Evolutionary conservation across 2,329 filamentous ascomycete species (phyloP), one percentile per base, ranked within the genome.

Genomic region (Botrytis byssoidea): DNA sequence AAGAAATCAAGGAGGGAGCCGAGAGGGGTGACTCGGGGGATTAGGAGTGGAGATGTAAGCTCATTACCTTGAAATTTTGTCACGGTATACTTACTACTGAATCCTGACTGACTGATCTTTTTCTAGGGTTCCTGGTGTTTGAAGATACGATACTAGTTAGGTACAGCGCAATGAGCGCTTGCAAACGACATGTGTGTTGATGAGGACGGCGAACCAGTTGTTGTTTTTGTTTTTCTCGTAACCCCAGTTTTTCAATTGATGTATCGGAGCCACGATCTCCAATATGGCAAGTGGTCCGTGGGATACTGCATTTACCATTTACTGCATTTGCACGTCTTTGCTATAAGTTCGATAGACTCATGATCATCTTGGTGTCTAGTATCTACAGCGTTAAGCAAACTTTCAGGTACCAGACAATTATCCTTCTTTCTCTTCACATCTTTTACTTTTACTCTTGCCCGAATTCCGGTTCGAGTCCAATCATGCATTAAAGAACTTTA

Each of bases 231-330:
- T 51, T 66, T 51, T 25, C 29, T 68, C 42, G 18, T 4, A 29
- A 68, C 37, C 70, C 70, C 70, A 68, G 70, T 72, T 60, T 72
- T 72, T 59, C 66, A 25, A 57, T 42, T 42, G 16, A 35, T 42
- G 14, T 12, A 2, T 68, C 35, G 37, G 35, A 67, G 63, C 48
- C 29, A 57, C 70, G 14, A 60, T 68, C 25, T 72, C 70, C 14
- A 60, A 72, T 68, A 60, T 68, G 63, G 70, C n/a, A 72, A 40
- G 12, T 60, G 40, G 48, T 37, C 70, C 70, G 70, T 59, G 70
- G 59, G 40, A 68, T 68, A 25, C 70, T 72, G n/a, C 61, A 55
- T 68, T 35, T 40, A 6, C 46, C 46, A 25, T 25, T 12, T 12
- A 48, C 22, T 51, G 48, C 48, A 55, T 29, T 29, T 57, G 20